Evolutionary conservation across 768 basidiomycete species (phyloP).

Genomic region (Hysterangium stoloniferum): DNA sequence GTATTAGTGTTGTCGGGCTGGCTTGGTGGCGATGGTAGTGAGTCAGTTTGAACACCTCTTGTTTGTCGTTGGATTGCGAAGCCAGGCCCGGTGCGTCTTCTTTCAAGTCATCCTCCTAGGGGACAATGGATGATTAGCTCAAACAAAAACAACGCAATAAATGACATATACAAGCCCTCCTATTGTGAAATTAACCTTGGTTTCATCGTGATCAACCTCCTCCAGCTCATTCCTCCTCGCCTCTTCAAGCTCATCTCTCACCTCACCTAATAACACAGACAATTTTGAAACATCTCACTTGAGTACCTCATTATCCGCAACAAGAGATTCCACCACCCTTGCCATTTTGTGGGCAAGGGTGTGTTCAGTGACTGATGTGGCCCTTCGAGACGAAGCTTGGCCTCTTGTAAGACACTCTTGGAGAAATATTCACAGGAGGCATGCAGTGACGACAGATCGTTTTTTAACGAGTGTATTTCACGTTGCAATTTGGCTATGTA

Average conservation of each 20-base stretch:
- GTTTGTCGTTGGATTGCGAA: not conserved
- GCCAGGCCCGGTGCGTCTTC: not conserved
- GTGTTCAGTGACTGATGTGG: constrained; percentile 48
- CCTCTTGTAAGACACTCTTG: constrained; percentile 58
- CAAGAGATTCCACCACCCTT: constrained; percentile 69
- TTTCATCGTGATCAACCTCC: constrained; percentile 61
- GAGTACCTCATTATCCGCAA: constrained; percentile 75
- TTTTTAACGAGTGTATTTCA: constrained; percentile 58
- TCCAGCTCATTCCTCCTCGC: constrained; percentile 64
- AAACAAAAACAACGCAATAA: not conserved
- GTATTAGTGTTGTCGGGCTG: not conserved
- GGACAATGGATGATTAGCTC: not conserved
- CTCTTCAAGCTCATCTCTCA: constrained; percentile 65
- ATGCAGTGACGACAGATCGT: constrained; percentile 54
- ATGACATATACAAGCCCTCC: not conserved
- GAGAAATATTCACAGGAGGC: constrained; percentile 55
- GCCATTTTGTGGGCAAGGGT: constrained; percentile 28
- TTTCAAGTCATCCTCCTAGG: not conserved
- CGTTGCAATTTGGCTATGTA: constrained; percentile 56
- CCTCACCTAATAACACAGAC: constrained; percentile 61
- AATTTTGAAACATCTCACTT: constrained; percentile 79
- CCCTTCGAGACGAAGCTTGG: constrained; percentile 52
- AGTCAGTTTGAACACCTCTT: not conserved
- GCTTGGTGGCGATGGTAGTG: not conserved
- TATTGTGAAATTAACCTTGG: too few relatives aligned